phyloP scores from a whole-genome alignment of 2,329 filamentous ascomycete genomes.

The Calonectria pteridis region DNA sequence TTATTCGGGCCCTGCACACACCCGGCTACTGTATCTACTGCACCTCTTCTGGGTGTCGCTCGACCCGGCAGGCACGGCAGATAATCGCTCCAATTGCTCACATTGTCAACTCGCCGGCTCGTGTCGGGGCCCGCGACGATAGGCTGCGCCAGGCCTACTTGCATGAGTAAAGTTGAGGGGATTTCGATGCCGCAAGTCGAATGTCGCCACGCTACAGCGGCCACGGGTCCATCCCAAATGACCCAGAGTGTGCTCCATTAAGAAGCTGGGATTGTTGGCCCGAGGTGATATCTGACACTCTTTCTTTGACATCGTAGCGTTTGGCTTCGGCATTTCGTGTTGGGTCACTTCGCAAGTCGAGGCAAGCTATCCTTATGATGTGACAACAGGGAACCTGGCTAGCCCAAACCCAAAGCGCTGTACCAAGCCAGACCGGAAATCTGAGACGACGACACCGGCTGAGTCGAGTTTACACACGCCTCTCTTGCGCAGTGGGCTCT shows the following conservation, averaged over 20 bases:
- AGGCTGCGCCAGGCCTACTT: background rate
- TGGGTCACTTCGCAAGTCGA: constrained; percentile 5
- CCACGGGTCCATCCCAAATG: background rate
- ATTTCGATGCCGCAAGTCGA: constrained; percentile 20
- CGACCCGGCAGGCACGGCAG: constrained; percentile 25
- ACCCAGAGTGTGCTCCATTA: background rate
- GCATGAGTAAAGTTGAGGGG: constrained; percentile 1
- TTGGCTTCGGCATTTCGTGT: background rate
- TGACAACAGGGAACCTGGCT: constrained; percentile 14
- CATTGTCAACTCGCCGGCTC: constrained; percentile 3
- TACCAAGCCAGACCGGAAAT: constrained; percentile 18
- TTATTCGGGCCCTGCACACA: background rate
- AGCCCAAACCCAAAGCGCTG: background rate
- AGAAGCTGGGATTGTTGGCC: background rate
- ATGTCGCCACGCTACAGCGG: background rate
- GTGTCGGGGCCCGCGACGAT: constrained; percentile 6
- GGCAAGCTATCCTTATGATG: constrained; percentile 11
- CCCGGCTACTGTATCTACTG: constrained; percentile 8
- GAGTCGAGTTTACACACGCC: background rate
- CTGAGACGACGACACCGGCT: constrained; percentile 19
- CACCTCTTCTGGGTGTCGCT: constrained; percentile 2
- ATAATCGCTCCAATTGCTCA: constrained; percentile 12
- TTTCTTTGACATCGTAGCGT: background rate
- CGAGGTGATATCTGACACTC: constrained; percentile 2
- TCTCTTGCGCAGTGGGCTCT: constrained; percentile 1